Evolutionary conservation across 1,284 basidiomycete genomes (phyloP), one percentile per base, ranked within the genome.

Genomic region (Butyriboletus regius): DNA sequence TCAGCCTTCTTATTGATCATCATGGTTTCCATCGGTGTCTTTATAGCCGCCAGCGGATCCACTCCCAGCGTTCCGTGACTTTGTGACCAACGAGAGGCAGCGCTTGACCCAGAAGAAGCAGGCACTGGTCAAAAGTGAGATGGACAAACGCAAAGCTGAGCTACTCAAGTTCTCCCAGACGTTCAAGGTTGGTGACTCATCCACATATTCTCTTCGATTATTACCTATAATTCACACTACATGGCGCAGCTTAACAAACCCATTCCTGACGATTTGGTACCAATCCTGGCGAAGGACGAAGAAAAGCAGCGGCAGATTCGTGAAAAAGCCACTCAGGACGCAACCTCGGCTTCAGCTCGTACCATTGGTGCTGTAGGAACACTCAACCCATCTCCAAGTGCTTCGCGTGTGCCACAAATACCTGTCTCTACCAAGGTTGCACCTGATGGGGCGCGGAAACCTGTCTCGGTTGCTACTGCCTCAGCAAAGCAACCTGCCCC

Each of bases 201-300:
- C 13, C 34, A 8, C 28, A 13, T 37, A 14, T 24, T 42, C 12
- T 20, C 17, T 15, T 15, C 35, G 4, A 40, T 46, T n/a, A 29
- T 49, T 26, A 39, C 15, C 20, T 13, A 31, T 48, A 9, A 43
- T 50, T 43, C 32, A 46, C 14, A 9, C 26, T 43, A 26, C 17
- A 40, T 36, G 33, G 47, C 37, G 24, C 55, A 91, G 89, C 82
- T 96, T 47, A 94, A 93, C 64, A 87, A 92, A 64, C 90, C 92
- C 8, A 90, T 97, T 57, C 94, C 92, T 12, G 88, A 91, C 41
- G 95, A 98, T 67, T 79, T 98, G 47, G 85, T 96, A n/a, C 79
- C 87, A 5, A 92, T 96, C 60, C 72, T 96, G 33, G 82, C 90
- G 39, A 95, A 95, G 70, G 89, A 94, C 61, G 87, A 89, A 69